Evolutionary conservation across 768 basidiomycete genomes (phyloP), one percentile per base, ranked within the genome.

Genomic region (Boletus fagicola): DNA sequence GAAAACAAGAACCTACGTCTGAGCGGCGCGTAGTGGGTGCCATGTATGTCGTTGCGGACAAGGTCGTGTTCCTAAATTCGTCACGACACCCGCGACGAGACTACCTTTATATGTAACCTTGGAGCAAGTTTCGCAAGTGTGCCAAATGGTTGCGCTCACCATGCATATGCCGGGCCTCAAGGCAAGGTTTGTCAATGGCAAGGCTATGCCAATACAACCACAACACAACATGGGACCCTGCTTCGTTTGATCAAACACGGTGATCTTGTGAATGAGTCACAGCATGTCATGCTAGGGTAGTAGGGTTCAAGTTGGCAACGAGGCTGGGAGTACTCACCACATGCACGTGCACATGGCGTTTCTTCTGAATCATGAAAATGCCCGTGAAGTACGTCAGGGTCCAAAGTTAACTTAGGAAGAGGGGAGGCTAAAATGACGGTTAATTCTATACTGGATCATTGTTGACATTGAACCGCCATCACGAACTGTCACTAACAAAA

Each of bases 241-340:
- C 43, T 36, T 20, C 56, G 31, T 44, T 59, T 51, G 53, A 65
- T 62, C 31, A 24, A 51, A 59, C 54, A 42, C 63, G 60, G 65
- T 35, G 43, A 68, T 36, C 60, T 59, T 40, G 60, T 65, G 53
- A 55, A 50, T 35, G n/a, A n/a, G n/a, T 47, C 50, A 57, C 54
- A 39, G 24, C 58, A 36, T 54, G 43, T 55, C 35, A 26, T 47
- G n/a, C 9, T 24, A 26, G 42, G 22, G 26, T 12, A 30, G 3
- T 13, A 38, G 51, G 62, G 43, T n/a, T n/a, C n/a, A n/a, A n/a
- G n/a, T 47, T 38, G 13, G 53, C 22, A 61, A 67, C 13, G 59
- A 65, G 66, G 66, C 28, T 44, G 20, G 46, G 31, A 24, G 39
- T 11, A 15, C 55, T 33, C 49, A 44, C 56, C 48, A n/a, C 24